Percentiles rank a stretch among this genome's conserved stretches.
Conservation (phyloP, 1,284 basidiomycete genomes). For the Chondrostereum purpureum region DNA sequence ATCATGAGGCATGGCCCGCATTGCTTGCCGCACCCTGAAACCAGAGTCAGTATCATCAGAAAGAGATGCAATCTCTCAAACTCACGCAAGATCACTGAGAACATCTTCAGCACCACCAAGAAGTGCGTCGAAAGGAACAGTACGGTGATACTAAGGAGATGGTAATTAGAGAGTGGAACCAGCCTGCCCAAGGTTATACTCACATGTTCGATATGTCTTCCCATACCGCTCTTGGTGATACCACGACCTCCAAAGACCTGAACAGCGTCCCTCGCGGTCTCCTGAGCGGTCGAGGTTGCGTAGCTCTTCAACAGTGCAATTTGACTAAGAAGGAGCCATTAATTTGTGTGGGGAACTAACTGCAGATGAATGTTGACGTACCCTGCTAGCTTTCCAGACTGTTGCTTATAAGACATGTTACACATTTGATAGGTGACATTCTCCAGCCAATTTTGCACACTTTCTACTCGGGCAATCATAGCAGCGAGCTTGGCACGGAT, state of each 20-base stretch:
- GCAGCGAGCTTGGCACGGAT: constrained; percentile 79
- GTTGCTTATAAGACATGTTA: constrained; percentile 67
- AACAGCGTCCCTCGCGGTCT: constrained; percentile 75
- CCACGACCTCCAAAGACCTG: constrained; percentile 79
- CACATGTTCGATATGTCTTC: constrained; percentile 65
- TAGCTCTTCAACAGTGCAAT: constrained; percentile 78
- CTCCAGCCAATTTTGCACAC: constrained; percentile 82
- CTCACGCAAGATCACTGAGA: constrained; percentile 41
- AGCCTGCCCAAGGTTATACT: constrained; percentile 27
- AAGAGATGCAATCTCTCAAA: constrained; percentile 58
- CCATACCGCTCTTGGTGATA: constrained; percentile 69
- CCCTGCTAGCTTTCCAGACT: constrained; percentile 57
- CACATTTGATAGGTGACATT: constrained; percentile 89
- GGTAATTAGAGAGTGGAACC: constrained; percentile 5
- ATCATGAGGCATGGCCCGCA: constrained; percentile 2
- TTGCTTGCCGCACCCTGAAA: constrained; percentile 1
- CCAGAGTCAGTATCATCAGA: constrained; percentile 54
- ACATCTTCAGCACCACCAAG: constrained; percentile 72
- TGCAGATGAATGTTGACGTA: constrained; percentile 22
- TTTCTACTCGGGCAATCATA: constrained; percentile 81
- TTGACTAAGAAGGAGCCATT: constrained; percentile 48
- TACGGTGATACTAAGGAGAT: constrained; percentile 52
- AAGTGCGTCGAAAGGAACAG: constrained; percentile 59
- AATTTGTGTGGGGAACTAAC: constrained; percentile 1
- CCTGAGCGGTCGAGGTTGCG: constrained; percentile 58